Evolutionary conservation across 2,329 filamentous ascomycete species (phyloP).

Genomic region (Ustilaginoidea virens): DNA sequence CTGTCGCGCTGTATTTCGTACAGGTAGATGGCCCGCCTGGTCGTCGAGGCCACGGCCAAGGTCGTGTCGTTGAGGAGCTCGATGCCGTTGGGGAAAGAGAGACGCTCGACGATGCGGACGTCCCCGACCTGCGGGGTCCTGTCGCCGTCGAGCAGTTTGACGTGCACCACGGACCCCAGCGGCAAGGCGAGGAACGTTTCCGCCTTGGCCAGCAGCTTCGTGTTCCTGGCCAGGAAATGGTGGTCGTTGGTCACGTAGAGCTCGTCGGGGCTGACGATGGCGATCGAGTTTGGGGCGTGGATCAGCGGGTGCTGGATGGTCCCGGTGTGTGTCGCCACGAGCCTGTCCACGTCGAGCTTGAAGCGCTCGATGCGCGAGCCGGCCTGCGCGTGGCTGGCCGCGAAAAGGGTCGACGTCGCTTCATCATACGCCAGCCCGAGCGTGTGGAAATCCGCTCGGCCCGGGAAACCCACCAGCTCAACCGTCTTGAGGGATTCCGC

Average conservation of each 20-base stretch:
- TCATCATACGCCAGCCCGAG: conserved; percentile 24
- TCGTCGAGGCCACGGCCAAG: conserved; percentile 22
- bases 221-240: conserved; percentile 13
- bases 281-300: conserved; percentile 23
- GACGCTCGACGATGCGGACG: conserved; percentile 15
- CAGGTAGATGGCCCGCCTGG: conserved; percentile 12
- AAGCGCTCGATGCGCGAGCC: conserved; percentile 24
- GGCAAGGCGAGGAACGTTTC: conserved; percentile 21
- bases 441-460: conserved; percentile 21
- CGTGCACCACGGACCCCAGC: conserved; percentile 20
- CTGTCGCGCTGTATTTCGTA: conserved; percentile 10
- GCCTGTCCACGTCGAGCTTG: conserved; percentile 15
- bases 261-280: conserved; percentile 17
- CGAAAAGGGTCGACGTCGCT: conserved; percentile 18
- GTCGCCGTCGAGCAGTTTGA: conserved; percentile 8
- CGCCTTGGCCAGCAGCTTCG: conserved; percentile 11
- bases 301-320: conserved; percentile 23
- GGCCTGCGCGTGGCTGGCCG: conserved; percentile 20
- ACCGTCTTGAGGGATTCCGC: conserved; percentile 10
- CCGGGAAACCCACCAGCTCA: conserved; percentile 9
- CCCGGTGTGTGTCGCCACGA: conserved; percentile 19
- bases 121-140: not conserved
- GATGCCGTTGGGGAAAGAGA: conserved; percentile 26
- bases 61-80: conserved; percentile 22
- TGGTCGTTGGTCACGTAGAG: conserved; percentile 27